Evolutionary conservation across 1,284 basidiomycete species (phyloP).

Genomic region (Entoloma clypeatum): DNA sequence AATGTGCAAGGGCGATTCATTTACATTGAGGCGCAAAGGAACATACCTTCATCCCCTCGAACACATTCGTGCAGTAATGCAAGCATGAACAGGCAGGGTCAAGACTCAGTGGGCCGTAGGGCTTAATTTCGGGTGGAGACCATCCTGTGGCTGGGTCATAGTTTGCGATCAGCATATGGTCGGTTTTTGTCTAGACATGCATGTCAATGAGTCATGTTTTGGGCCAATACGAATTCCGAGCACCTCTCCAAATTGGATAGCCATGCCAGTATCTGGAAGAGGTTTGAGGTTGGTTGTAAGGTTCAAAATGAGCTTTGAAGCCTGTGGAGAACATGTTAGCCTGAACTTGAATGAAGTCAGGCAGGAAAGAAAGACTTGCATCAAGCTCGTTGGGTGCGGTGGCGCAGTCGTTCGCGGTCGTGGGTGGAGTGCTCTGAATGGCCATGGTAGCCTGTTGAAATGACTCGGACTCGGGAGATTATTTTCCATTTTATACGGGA

Average conservation of each 20-base stretch:
- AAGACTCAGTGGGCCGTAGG: constrained; percentile 66
- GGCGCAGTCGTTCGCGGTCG: constrained; percentile 3
- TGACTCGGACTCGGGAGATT: too few relatives aligned
- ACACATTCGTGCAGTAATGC: constrained; percentile 76
- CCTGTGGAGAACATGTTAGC: constrained; percentile 24
- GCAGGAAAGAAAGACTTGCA: constrained; percentile 5
- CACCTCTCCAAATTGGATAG: constrained; percentile 39
- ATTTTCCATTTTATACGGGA: too few relatives aligned
- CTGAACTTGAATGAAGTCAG: neutral
- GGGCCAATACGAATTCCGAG: constrained; percentile 9
- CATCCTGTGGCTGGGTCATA: constrained; percentile 70
- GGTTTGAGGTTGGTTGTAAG: constrained; percentile 34
- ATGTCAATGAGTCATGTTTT: neutral
- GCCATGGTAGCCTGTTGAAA: too few relatives aligned
- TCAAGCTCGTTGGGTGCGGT: constrained; percentile 12
- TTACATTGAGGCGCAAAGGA: neutral
- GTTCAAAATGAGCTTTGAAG: constrained; percentile 38
- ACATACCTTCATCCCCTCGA: constrained; percentile 84
- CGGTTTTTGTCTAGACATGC: constrained; percentile 44
- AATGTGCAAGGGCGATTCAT: neutral
- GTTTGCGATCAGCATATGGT: constrained; percentile 77
- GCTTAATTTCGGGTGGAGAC: constrained; percentile 78
- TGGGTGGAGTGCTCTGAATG: constrained; percentile 5
- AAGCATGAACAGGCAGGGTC: constrained; percentile 75
- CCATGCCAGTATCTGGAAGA: constrained; percentile 35